phyloP scores from a whole-genome alignment of 768 basidiomycete species.

The Tephrocybe rancida region DNA sequence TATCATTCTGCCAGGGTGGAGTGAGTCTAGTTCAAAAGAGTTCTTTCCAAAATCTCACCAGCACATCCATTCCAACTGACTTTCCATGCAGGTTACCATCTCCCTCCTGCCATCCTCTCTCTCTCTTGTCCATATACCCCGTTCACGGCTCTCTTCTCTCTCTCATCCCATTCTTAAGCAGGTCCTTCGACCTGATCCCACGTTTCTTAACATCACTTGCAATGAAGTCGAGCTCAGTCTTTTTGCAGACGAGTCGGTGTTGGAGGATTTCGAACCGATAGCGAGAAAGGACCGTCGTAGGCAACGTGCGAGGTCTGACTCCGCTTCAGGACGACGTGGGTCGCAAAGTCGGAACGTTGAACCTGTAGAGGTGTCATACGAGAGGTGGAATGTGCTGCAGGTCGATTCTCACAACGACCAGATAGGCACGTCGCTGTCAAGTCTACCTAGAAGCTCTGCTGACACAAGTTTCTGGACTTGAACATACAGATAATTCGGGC shows the following conservation, averaged over 20 bases:
- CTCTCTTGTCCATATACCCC: slow-evolving; percentile 75
- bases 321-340: slow-evolving; percentile 26
- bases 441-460: neutral
- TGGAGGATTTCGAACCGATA: slow-evolving; percentile 62
- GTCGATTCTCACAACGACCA: slow-evolving; percentile 79
- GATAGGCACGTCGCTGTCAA: slow-evolving; percentile 52
- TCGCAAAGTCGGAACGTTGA: slow-evolving; percentile 35
- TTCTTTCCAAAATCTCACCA: neutral
- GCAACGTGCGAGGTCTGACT: slow-evolving; percentile 42
- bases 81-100: slow-evolving; percentile 55
- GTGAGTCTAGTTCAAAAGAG: slow-evolving; percentile 2
- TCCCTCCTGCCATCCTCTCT: slow-evolving; percentile 72
- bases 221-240: slow-evolving; percentile 80
- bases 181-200: slow-evolving; percentile 65
- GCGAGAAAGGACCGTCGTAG: slow-evolving; percentile 58
- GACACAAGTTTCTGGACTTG: slow-evolving; percentile 8
- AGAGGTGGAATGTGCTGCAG: slow-evolving; percentile 79
- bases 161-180: slow-evolving; percentile 67
- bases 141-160: slow-evolving; percentile 60
- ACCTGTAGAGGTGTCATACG: slow-evolving; percentile 69
- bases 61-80: neutral
- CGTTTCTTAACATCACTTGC: slow-evolving; percentile 75
- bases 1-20: neutral
- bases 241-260: slow-evolving; percentile 62
- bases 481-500: slow-evolving; percentile 59